Conservation (phyloP, 345 rosid genomes). For the Pugionium dolabratum region DNA sequence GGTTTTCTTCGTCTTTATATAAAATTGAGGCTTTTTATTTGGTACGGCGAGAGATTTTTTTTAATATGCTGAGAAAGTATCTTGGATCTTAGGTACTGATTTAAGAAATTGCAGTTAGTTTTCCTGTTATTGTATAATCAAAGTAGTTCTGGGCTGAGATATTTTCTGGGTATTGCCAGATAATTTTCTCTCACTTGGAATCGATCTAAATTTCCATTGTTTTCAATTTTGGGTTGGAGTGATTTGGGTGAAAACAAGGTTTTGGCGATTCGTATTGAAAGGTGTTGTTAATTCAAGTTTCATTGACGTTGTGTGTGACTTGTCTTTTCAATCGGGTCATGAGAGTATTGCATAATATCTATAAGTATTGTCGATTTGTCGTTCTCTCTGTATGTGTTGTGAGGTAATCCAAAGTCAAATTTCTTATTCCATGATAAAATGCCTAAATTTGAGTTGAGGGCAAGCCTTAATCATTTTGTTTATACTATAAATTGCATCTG, state of each 20-base stretch:
- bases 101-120: background rate
- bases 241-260: conserved; percentile 1
- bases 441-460: too few relatives aligned
- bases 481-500: too few relatives aligned
- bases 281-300: conserved; percentile 6
- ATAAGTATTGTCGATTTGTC: background rate
- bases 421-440: too few relatives aligned
- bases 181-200: background rate
- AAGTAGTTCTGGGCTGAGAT: conserved; percentile 12
- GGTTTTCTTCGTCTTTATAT: conserved; percentile 1
- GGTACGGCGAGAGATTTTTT: background rate
- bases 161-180: conserved; percentile 7
- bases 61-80: background rate
- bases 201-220: conserved; percentile 9
- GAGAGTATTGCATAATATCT: conserved; percentile 1
- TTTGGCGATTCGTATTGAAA: conserved; percentile 4
- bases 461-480: too few relatives aligned
- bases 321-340: conserved; percentile 6
- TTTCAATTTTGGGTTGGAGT: conserved; percentile 16
- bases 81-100: conserved; percentile 10
- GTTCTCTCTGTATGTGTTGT: conserved; percentile 3
- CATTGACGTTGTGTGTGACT: conserved; percentile 2
- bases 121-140: background rate
- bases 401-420: background rate
- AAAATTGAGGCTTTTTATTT: background rate